Conservation (phyloP, 2,329 filamentous ascomycete genomes). For the Fusarium compactum region DNA sequence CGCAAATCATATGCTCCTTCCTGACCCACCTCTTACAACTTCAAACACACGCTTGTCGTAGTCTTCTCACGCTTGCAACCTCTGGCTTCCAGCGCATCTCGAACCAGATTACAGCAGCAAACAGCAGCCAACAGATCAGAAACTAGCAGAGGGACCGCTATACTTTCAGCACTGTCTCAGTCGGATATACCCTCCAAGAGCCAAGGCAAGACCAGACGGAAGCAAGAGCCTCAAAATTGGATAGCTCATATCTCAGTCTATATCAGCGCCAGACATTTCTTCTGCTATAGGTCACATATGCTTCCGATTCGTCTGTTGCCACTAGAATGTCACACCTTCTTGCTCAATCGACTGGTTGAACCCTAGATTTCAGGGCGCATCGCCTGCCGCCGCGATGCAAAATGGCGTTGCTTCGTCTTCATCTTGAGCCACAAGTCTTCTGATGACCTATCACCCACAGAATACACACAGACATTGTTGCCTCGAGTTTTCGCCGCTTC, state of each 20-base stretch:
- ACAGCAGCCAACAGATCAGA: constrained; percentile 19
- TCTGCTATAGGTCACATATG: constrained; percentile 20
- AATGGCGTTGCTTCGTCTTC: constrained; percentile 40
- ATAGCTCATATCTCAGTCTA: constrained; percentile 28
- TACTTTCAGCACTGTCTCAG: constrained; percentile 6
- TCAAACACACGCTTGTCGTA: constrained; percentile 47
- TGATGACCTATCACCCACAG: constrained; percentile 24
- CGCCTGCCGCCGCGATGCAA: constrained; percentile 30
- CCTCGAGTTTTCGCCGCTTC: constrained; percentile 13
- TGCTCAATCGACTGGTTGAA: constrained; percentile 15
- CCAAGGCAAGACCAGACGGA: constrained; percentile 8
- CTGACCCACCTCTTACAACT: constrained; percentile 40
- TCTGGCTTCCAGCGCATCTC: constrained; percentile 24
- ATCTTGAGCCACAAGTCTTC: constrained; percentile 25
- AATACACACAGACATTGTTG: constrained; percentile 1
- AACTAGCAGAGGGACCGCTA: constrained; percentile 11
- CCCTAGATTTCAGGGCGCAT: constrained; percentile 23
- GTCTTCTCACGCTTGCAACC: constrained; percentile 28
- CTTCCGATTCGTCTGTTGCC: constrained; percentile 26
- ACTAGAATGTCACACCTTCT: constrained; percentile 22
- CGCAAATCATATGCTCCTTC: constrained; percentile 43
- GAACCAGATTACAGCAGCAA: constrained; percentile 21
- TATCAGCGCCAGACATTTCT: constrained; percentile 28
- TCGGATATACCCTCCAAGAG: constrained; percentile 40
- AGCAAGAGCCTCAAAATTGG: constrained; percentile 19